Conservation (phyloP, 1,284 basidiomycete genomes). For the Mycena citricolor region DNA sequence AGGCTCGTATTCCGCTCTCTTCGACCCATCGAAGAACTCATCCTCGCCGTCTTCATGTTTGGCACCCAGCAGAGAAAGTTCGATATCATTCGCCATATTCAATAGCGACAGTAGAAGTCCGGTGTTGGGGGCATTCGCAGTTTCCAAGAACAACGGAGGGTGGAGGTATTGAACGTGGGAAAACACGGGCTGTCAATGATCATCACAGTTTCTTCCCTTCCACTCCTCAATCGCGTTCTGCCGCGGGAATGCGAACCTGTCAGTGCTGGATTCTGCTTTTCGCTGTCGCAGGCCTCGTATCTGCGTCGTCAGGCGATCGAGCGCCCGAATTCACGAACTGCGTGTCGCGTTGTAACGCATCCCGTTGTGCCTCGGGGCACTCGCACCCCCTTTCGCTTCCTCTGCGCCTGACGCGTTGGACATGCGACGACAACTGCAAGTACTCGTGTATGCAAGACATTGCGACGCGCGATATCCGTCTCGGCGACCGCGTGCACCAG, state of each 20-base stretch:
- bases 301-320: conserved; percentile 60
- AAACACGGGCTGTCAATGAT: no score
- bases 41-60: no score
- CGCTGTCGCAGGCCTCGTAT: conserved; percentile 14
- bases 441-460: conserved; percentile 88
- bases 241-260: conserved; percentile 5
- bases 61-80: no score
- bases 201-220: no score
- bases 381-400: conserved; percentile 39
- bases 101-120: no score
- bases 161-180: no score
- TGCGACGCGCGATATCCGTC: conserved; percentile 59
- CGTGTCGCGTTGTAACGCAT: conserved; percentile 40
- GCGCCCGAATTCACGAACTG: conserved; percentile 55
- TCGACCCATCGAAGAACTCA: no score
- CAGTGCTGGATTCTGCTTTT: conserved; percentile 12
- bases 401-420: conserved; percentile 65
- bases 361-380: conserved; percentile 32
- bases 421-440: conserved; percentile 85
- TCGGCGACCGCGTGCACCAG: conserved; percentile 58
- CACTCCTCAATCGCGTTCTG: not conserved
- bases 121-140: no score
- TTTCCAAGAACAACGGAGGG: no score
- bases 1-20: conserved; percentile 9
- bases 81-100: no score